These are phyloP conservation scores for Tulasnella sp. DNA, from an alignment of 768 basidiomycete genomes.

Conservation along the genomic window DNA sequence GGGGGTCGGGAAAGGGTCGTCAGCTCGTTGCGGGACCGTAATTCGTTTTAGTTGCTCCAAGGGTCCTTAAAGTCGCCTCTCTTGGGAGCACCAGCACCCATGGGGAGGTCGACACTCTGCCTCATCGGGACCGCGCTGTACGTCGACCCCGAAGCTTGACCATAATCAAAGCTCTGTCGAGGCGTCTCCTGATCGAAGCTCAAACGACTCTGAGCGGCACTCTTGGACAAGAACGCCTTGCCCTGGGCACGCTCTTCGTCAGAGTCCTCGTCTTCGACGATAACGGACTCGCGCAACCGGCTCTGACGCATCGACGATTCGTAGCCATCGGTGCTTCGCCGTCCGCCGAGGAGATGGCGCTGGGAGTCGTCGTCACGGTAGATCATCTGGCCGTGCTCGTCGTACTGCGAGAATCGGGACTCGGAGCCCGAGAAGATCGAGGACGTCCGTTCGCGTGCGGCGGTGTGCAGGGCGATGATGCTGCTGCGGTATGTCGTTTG, in stretches of 20 bases:
- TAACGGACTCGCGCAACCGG: not conserved
- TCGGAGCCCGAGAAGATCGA: conserved; percentile 2
- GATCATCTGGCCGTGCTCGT: conserved; percentile 15
- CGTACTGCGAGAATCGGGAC: conserved; percentile 13
- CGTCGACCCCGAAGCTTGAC: not conserved
- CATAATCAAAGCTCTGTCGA: conserved; percentile 11
- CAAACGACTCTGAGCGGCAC: not conserved
- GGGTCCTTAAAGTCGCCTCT: conserved; percentile 9
- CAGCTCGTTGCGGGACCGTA: not conserved
- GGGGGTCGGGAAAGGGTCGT: not conserved
- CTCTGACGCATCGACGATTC: not conserved
- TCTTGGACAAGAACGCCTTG: not conserved
- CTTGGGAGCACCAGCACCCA: not conserved
- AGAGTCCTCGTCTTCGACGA: not conserved
- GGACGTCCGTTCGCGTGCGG: conserved; percentile 14
- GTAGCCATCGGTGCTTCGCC: not conserved
- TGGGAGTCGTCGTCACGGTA: conserved; percentile 15
- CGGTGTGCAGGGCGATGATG: conserved; percentile 15
- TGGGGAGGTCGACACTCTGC: conserved; percentile 2
- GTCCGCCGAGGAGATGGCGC: not conserved
- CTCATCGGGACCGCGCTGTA: conserved; percentile 9
- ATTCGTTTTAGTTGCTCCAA: not conserved
- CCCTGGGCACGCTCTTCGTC: conserved; percentile 11
- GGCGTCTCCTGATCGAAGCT: conserved; percentile 9
- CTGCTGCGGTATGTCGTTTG: conserved; percentile 11